Conservation (phyloP, 257 asterid genomes). For the Solanum habrochaites region DNA sequence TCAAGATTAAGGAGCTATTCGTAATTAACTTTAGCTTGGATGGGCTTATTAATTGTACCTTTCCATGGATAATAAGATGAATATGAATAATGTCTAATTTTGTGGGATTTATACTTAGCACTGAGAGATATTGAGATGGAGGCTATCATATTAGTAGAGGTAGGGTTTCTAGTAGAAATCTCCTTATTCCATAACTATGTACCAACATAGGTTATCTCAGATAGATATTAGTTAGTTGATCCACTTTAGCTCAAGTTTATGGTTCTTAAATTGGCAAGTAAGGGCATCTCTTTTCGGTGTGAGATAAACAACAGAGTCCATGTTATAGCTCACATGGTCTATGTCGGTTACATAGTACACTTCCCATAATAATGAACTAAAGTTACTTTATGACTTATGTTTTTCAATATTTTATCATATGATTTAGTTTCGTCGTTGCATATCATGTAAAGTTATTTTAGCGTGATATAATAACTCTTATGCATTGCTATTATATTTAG, state of each 20-base stretch:
- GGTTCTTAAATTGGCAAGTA: background rate
- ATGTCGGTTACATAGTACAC: background rate
- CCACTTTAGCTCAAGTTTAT: background rate
- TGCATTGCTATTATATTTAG: too few relatives aligned
- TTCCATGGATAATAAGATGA: background rate
- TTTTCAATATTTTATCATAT: background rate
- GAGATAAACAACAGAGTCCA: background rate
- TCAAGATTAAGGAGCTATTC: background rate
- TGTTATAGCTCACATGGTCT: background rate
- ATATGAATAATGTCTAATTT: too few relatives aligned
- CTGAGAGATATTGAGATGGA: background rate
- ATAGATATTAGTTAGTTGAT: background rate
- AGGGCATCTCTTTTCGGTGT: background rate
- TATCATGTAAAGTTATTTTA: too few relatives aligned
- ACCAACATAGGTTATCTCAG: background rate
- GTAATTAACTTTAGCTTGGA: background rate
- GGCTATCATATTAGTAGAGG: background rate
- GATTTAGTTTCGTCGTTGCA: background rate
- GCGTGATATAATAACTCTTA: background rate
- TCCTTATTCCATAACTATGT: background rate
- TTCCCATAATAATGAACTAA: background rate
- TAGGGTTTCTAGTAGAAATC: background rate
- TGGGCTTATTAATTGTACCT: background rate
- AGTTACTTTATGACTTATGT: background rate
- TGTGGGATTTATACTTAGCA: background rate